Base-by-base conservation (phyloP, 352 stramenopile genomes). In the Peronospora destructor region DNA sequence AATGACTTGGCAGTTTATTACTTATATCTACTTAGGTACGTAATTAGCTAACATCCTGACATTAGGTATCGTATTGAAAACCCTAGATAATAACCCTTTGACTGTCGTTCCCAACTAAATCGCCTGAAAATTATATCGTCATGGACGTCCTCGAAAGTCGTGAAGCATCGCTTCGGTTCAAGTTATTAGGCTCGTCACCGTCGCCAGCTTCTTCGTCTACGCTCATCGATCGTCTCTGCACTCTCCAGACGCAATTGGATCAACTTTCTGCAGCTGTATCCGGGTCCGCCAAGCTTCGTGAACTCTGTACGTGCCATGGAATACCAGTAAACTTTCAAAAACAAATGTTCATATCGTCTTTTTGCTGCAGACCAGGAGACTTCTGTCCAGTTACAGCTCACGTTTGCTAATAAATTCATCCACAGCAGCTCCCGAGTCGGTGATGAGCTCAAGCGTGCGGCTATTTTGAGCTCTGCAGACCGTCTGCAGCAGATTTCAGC, bases 361-460 rank as follows among this genome's bases (percentile, higher is more conserved):
- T 8, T 32, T 8, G 0, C 2, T 30, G 4, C 28, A 86, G 75
- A 86, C 34, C 39, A 69, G 23, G 67, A 64, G 25, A 61, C 73
- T 37, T 38, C 47, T 11, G 39, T 39, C 8, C 56, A 72, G 1
- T 37, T 87, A 3, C 60, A 77, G 46, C 49, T 84, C 19, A 51
- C 64, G 21, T 64, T 56, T n/a, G 60, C 49, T 0, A 66, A 37
- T 21, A n/a, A 44, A 4, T 53, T 76, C 8, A 41, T 53, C 2
- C 48, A 62, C 29, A 45, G 29, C 10, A 61, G 52, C 21, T 53
- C 66, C 3, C 45, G 41, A 29, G 14, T 51, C 0, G 59, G 66
- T 1, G 67, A 84, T 19, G 68, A 80, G 44, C 61, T 87, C 45
- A 75, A 87, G 49, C 71, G 76, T 40, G 76, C 76, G 8, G 58